phyloP scores from a whole-genome alignment of 306 rosid genomes.

The Gillenia trifoliata region DNA sequence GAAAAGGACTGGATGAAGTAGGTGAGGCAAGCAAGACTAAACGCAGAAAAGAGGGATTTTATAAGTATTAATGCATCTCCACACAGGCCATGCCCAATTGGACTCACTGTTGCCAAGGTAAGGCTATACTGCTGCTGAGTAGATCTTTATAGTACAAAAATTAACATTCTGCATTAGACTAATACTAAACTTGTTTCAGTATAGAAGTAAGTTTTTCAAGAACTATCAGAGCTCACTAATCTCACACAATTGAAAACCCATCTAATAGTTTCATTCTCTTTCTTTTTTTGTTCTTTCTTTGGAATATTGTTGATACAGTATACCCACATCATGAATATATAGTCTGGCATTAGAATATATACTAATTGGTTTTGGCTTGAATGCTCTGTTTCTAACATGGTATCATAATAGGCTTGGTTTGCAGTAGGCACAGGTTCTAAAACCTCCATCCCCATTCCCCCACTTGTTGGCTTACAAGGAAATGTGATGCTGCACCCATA shows the following conservation, averaged over 20 bases:
- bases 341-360: not conserved
- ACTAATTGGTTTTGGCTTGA: no score
- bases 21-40: constrained; percentile 89
- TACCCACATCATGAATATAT: not conserved
- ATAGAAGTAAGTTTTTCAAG: constrained; percentile 8
- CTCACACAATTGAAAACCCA: not conserved
- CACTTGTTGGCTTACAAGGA: no score
- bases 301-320: not conserved
- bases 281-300: not conserved
- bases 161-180: constrained; percentile 1
- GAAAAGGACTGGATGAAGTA: constrained; percentile 46
- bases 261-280: not conserved
- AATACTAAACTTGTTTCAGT: not conserved
- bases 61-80: constrained; percentile 93
- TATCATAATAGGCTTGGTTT: no score
- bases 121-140: constrained; percentile 8
- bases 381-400: no score
- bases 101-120: constrained; percentile 93
- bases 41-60: constrained; percentile 95
- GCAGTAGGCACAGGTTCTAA: no score
- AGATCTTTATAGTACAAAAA: not conserved
- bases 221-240: not conserved
- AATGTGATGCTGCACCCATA: no score
- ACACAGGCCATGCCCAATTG: constrained; percentile 96
- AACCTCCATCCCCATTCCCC: no score